Conservation (phyloP, 148 eudicot genomes). For the Heliamphora exappendiculata region DNA sequence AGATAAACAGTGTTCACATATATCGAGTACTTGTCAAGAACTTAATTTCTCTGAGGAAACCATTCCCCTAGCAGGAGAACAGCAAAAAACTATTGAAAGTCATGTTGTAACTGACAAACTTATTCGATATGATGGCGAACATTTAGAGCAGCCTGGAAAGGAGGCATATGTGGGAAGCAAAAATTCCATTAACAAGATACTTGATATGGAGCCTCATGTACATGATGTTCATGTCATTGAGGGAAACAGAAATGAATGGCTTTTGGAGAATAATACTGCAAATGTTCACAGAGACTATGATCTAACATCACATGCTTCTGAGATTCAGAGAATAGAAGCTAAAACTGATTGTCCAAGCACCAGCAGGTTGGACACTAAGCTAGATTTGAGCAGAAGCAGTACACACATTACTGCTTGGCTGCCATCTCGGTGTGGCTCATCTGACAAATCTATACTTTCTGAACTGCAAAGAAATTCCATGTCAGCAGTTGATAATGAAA, state of each 20-base stretch:
- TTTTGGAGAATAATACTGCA: conserved; percentile 10
- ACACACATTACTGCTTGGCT: conserved; percentile 33
- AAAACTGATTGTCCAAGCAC: conserved; percentile 12
- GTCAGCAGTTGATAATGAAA: conserved; percentile 58
- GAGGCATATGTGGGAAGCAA: conserved; percentile 7
- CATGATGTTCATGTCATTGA: conserved; percentile 73
- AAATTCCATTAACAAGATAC: not conserved
- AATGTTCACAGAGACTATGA: conserved; percentile 12
- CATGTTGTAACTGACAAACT: conserved; percentile 14
- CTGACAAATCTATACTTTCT: conserved; percentile 18
- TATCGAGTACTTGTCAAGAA: conserved; percentile 16
- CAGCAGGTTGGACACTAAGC: conserved; percentile 15
- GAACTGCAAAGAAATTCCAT: conserved; percentile 42
- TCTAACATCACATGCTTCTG: conserved; percentile 23
- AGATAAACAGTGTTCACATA: not conserved
- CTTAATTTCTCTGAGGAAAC: conserved; percentile 16
- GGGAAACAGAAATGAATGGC: conserved; percentile 17
- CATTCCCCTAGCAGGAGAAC: conserved; percentile 17
- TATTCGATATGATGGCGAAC: conserved; percentile 13
- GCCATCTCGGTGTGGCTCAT: conserved; percentile 35
- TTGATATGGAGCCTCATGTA: conserved; percentile 30
- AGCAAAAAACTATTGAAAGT: conserved; percentile 11
- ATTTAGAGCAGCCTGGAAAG: conserved; percentile 11
- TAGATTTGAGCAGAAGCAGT: conserved; percentile 29
- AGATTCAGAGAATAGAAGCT: conserved; percentile 1